Evolutionary conservation across 441 rosid species (phyloP).

Genomic region (Populus tomentosa): DNA sequence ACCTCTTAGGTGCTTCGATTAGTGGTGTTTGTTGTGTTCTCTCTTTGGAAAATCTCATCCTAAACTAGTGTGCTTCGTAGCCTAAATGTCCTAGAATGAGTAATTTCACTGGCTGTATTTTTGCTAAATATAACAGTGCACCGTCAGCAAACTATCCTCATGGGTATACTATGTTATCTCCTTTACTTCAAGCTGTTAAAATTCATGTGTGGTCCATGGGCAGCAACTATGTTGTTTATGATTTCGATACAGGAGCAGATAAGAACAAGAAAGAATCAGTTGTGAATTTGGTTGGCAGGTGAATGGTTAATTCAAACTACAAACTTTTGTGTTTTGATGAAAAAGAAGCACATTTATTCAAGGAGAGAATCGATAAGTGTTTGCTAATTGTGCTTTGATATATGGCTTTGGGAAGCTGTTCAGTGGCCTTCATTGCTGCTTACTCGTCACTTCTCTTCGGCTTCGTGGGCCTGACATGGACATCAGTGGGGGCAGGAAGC

Average conservation of each 20-base stretch:
- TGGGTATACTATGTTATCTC: background rate
- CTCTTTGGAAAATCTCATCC: background rate
- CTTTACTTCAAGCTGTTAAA: constrained; percentile 7
- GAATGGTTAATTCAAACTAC: background rate
- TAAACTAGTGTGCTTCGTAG: background rate
- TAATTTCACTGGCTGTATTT: background rate
- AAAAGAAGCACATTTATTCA: background rate
- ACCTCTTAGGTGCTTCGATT: background rate
- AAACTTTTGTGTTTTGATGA: background rate
- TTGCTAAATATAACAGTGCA: background rate
- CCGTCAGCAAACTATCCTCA: background rate
- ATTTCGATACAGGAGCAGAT: constrained; percentile 94
- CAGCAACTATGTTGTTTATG: constrained; percentile 93
- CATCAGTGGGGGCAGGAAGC: too few relatives aligned
- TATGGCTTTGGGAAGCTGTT: constrained; percentile 53
- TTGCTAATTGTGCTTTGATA: constrained; percentile 8
- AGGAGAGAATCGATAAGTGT: background rate
- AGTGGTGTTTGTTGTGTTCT: background rate
- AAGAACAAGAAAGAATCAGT: constrained; percentile 40
- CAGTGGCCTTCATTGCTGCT: constrained; percentile 60
- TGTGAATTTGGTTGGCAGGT: too few relatives aligned
- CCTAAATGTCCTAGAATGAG: too few relatives aligned
- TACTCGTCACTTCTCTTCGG: constrained; percentile 47
- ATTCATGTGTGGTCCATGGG: constrained; percentile 32
- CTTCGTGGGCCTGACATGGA: constrained; percentile 50